phyloP scores from a whole-genome alignment of 345 rosid species.

The Capsella bursapastoris region DNA sequence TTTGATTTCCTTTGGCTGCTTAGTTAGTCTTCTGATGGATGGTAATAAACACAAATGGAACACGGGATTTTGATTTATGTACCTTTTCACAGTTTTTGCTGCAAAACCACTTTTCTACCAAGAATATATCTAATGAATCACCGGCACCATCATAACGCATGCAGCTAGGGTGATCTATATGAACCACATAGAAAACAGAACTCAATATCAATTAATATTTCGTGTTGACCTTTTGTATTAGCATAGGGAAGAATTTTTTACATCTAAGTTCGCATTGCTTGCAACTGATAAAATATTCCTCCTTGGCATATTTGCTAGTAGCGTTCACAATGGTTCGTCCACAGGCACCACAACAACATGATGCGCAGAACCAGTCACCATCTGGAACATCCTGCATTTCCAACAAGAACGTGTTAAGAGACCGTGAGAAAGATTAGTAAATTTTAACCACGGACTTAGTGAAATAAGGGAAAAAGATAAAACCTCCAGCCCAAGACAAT shows the following conservation, averaged over 20 bases:
- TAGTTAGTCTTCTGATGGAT: constrained; percentile 23
- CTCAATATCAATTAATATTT: constrained; percentile 32
- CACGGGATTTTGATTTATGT: constrained; percentile 18
- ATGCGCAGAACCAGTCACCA: constrained; percentile 89
- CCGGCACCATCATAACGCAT: constrained; percentile 38
- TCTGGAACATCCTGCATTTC: constrained; percentile 66
- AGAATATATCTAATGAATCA: constrained; percentile 30
- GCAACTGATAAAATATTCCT: constrained; percentile 52
- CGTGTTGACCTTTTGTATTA: background rate
- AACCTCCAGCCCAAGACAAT: constrained; percentile 75
- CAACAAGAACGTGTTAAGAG: constrained; percentile 29
- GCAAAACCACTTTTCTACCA: constrained; percentile 68
- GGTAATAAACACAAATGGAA: constrained; percentile 12
- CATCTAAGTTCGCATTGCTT: constrained; percentile 71
- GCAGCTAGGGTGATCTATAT: constrained; percentile 66
- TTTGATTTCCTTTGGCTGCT: background rate
- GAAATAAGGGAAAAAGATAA: constrained; percentile 17
- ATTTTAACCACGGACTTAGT: constrained; percentile 8
- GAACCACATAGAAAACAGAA: constrained; percentile 30
- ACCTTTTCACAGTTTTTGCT: constrained; percentile 69
- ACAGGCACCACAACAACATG: constrained; percentile 77
- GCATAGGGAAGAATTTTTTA: constrained; percentile 46
- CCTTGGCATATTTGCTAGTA: constrained; percentile 35
- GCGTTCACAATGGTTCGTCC: constrained; percentile 44
- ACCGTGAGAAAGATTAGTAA: constrained; percentile 10